Percentiles rank a stretch among this genome's conserved stretches.
Conservation (phyloP, 495 filamentous ascomycete species). For the Neurospora cerealis region DNA sequence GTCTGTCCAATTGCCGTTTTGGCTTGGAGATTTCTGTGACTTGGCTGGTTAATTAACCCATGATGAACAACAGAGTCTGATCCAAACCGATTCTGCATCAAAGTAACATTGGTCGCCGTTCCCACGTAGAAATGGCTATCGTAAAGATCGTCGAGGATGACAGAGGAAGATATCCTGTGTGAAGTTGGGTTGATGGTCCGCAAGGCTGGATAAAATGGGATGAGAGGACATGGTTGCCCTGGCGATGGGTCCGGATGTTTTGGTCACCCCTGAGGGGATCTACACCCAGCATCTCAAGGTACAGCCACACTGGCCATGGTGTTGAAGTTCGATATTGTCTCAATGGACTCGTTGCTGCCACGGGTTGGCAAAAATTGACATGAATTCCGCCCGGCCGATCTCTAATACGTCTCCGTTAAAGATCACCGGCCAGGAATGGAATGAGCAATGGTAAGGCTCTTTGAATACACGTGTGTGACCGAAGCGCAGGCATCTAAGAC, state of each 20-base stretch:
- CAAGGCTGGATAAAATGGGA: background rate
- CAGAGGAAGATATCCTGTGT: too few relatives aligned
- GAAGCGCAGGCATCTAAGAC: background rate
- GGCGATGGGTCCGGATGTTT: background rate
- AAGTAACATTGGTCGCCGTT: slow-evolving; percentile 24
- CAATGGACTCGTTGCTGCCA: background rate
- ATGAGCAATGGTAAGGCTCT: background rate
- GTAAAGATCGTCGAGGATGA: background rate
- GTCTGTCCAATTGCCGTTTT: background rate
- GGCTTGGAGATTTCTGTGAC: background rate
- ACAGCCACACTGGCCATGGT: background rate
- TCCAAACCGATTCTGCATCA: slow-evolving; percentile 24
- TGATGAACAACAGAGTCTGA: slow-evolving; percentile 19
- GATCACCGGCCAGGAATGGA: background rate
- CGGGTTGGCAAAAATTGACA: background rate
- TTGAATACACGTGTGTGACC: background rate
- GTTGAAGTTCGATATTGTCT: background rate
- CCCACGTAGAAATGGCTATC: background rate
- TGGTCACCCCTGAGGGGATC: background rate
- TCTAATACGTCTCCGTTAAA: background rate
- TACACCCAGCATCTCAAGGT: background rate
- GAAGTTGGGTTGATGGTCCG: background rate
- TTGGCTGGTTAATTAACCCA: background rate
- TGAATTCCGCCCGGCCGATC: background rate
- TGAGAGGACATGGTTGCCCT: background rate